Evolutionary conservation across 352 stramenopile genomes (phyloP), one percentile per base, ranked within the genome.

Genomic region (Peronosclerospora sorghi): DNA sequence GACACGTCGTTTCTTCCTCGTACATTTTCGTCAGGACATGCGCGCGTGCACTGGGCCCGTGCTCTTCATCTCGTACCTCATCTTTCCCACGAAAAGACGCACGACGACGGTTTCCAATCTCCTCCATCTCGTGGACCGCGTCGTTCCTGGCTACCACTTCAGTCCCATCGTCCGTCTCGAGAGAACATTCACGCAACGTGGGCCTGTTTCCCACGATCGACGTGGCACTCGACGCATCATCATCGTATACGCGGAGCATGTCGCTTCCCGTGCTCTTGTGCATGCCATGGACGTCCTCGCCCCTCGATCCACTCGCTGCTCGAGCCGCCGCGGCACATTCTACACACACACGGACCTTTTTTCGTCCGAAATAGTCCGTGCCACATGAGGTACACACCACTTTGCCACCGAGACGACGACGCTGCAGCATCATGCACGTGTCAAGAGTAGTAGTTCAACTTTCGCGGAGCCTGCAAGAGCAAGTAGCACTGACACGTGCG

Each of bases 321-420:
- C n/a, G n/a, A n/a, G n/a, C n/a, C n/a, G n/a, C n/a, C n/a, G n/a
- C 72, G 0, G 68, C 70, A 48, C 76, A 89, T 13, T 74, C 56
- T 5, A 62, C 24, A 27, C 76, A 89, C 27, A 89, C 78, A n/a
- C 65, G 65, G 34, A 85, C 68, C 54, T 85, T 85, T 49, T 76
- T 83, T 9, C 51, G 51, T 9, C 72, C 69, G 2, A 60, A 50
- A 15, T 68, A 83, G 7, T 58, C 41, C 18, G 53, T 59, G 7
- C 45, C 58, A 46, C 78, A 91, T n/a, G 55, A 46, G 0, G 64
- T 73, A 43, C 78, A 91, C 7, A 91, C 53, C 5, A 86, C 67
- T 34, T 80, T 73, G 8, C 73, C 75, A 41, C 78, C n/a, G n/a
- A n/a, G n/a, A n/a, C n/a, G n/a, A n/a, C n/a, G n/a, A n/a, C n/a